phyloP scores from a whole-genome alignment of 805 yeast genomes.

The Yarrowia sp. region DNA sequence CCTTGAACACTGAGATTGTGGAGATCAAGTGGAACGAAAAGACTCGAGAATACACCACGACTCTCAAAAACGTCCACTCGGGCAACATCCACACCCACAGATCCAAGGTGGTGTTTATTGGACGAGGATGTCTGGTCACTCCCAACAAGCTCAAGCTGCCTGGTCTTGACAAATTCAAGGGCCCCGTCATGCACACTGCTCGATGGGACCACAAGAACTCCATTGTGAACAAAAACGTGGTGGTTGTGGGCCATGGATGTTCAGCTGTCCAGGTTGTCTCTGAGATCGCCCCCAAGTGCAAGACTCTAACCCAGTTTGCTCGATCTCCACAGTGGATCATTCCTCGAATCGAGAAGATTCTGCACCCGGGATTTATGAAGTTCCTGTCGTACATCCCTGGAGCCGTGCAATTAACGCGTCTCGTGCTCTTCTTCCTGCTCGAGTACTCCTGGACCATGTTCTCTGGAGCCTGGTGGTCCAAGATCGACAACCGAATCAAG shows the following conservation, averaged over 20 bases:
- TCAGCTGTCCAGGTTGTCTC: constrained; percentile 32
- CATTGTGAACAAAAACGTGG: constrained; percentile 29
- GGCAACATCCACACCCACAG: background rate
- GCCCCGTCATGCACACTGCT: constrained; percentile 28
- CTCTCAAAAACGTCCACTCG: background rate
- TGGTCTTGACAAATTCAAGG: constrained; percentile 22
- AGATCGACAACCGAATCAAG: constrained; percentile 6
- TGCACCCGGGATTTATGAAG: constrained; percentile 14
- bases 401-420: constrained; percentile 5
- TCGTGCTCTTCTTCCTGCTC: constrained; percentile 27
- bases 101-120: constrained; percentile 18
- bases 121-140: constrained; percentile 21
- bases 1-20: constrained; percentile 12
- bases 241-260: constrained; percentile 33
- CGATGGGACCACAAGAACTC: constrained; percentile 27
- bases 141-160: constrained; percentile 19
- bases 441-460: constrained; percentile 29
- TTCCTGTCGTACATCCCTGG: constrained; percentile 3
- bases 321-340: constrained; percentile 31
- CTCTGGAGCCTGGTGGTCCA: constrained; percentile 19
- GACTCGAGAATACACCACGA: background rate
- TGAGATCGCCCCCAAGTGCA: constrained; percentile 28
- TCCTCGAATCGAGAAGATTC: constrained; percentile 25
- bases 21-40: constrained; percentile 25
- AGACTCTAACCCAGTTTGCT: constrained; percentile 31